Evolutionary conservation across 306 rosid species (phyloP), one percentile per base, ranked within the genome.

Genomic region (Urtica urens): DNA sequence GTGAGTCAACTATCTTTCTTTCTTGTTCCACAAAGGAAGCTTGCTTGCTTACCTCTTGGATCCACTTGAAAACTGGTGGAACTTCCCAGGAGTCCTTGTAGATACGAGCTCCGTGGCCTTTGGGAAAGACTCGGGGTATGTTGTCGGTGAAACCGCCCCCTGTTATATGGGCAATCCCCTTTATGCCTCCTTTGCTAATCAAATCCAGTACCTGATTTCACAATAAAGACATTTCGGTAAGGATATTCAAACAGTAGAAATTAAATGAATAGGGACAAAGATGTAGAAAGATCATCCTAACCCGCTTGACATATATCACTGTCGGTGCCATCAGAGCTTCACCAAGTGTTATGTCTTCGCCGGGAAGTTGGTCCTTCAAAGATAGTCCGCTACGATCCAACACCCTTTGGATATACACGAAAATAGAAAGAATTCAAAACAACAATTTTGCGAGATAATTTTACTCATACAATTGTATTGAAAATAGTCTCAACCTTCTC

Each of bases 131-230:
- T 33, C 94, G 73, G 14, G 99, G 99, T 38, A 90, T 90, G 42
- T 81, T 81, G 56, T 90, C 97, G 0, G 97, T 85, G 33, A 90
- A 84, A 59, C 95, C 97, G 11, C 97, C 97, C 5, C 97, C 95
- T 0, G 95, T 90, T 59, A 84, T 69, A 62, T 81, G 95, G 53
- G 97, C 87, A 7, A 90, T 73, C 52, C 95, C 94, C 58, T 81
- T 90, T 30, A 90, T 73, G 44, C 99, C 94, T 55, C 95, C 99
- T 56, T 71, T 72, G 65, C 74, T 77, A 42, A 81, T 51, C 18
- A 90, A 35, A 66, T 81, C 85, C 34, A 90, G 92, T 34, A 84
- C 84, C 95, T 90, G 61, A 47, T 62, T 51, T 40, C 16, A 16
- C 10, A 31, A 23, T 49, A 23, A n/a, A 29, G 38, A 17, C 7